These are phyloP conservation scores for Vitis hybrid DNA, from an alignment of 177 flowering plant species.

Conservation along the genomic window DNA sequence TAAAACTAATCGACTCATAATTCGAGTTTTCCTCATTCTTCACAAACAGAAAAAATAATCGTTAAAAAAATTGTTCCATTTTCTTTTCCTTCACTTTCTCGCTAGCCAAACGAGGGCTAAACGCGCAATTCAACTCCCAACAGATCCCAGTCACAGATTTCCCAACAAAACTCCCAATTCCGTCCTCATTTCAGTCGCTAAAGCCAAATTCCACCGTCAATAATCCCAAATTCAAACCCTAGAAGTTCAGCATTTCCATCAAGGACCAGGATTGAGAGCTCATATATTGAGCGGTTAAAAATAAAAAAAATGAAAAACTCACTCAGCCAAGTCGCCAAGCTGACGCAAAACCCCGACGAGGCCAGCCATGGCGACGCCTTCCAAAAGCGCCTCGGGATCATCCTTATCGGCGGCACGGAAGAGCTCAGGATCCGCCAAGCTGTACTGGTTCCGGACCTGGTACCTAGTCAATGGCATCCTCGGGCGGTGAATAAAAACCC, in stretches of 20 bases:
- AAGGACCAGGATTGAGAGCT: constrained; percentile 7
- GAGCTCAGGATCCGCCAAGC: constrained; percentile 90
- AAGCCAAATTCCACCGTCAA: neutral
- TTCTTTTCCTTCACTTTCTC: too few relatives aligned
- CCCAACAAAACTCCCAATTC: too few relatives aligned
- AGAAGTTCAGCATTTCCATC: constrained; percentile 7
- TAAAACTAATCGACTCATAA: too few relatives aligned
- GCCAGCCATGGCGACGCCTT: constrained; percentile 98
- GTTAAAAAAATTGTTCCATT: too few relatives aligned
- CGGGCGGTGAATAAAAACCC: constrained; percentile 14
- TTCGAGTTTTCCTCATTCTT: too few relatives aligned
- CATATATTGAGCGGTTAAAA: neutral
- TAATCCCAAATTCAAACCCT: constrained; percentile 12
- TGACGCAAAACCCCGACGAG: constrained; percentile 95
- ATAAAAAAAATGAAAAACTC: constrained; percentile 26
- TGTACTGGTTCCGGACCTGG: constrained; percentile 73
- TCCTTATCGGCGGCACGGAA: constrained; percentile 76
- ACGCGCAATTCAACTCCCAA: too few relatives aligned
- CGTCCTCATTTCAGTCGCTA: neutral
- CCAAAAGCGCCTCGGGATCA: constrained; percentile 94
- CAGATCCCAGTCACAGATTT: too few relatives aligned
- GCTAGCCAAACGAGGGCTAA: too few relatives aligned
- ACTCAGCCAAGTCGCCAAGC: constrained; percentile 98
- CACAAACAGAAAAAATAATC: too few relatives aligned
- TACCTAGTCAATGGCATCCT: constrained; percentile 82